Base-by-base conservation (phyloP, 495 filamentous ascomycete species). In the Parathielavia hyrcaniae region DNA sequence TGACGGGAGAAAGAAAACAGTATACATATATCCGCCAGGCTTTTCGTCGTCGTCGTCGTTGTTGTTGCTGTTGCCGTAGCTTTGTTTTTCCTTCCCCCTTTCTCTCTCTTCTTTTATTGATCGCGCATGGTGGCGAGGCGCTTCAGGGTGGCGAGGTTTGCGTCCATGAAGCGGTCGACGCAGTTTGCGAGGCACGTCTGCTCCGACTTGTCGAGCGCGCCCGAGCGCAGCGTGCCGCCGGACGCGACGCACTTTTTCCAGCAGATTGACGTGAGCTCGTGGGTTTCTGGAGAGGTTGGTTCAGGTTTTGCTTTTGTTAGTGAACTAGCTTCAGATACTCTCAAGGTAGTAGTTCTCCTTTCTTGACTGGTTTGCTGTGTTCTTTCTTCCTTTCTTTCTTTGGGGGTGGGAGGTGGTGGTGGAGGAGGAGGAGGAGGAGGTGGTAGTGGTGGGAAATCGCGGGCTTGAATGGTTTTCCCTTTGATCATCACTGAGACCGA, bases 111-210 rank as follows among this genome's bases (percentile, higher is more conserved):
- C 1, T 34, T 20, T 32, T 20, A 22, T 20, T 49, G 44, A 50
- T 66, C 54, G 30, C 70, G 66, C 62, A 75, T 55, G 38, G 67
- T 75, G 61, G 90, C 81, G 69, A 98, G 70, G 66, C 96, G 88
- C 76, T 83, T 83, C 73, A 97, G 68, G 14, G 96, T 86, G 19
- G 85, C 72, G 49, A 87, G 68, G 73, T 91, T 91, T 52, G 89
- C 80, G 74, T 98, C 93, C 78, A 97, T 79, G 75, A 91, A 98
- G 50, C 93, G 81, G 59, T 95, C 88, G 46, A 97, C 89, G 67
- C 93, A 98, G 76, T 96, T 96, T 70, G 85, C 76, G 64, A 92
- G 76, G 72, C 93, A 98, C 6, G 74, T 64, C 74, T 89, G 84
- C 78, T 98, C 93, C 55, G 57, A 74, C 62, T 76, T 80, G 59